Base-by-base conservation (phyloP, 805 yeast species). In the Diddensiella transvaalensis region DNA sequence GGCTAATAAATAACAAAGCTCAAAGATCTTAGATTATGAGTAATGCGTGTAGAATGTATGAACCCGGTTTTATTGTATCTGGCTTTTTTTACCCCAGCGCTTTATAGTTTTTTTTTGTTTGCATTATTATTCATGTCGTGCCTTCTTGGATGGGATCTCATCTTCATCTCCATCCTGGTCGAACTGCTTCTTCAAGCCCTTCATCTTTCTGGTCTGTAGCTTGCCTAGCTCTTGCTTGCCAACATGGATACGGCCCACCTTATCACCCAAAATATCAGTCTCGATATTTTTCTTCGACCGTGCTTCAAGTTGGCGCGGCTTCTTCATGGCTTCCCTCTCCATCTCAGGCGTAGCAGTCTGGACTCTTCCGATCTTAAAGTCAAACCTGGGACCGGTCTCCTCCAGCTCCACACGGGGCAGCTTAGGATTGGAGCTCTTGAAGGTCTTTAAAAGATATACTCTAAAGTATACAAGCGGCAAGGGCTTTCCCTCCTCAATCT, bases 201-300 rank as follows among this genome's bases (percentile, higher is more conserved):
- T 93, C 96, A 93, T 88, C 81, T 93, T 93, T 72, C 99, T 82
- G 3, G 99, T 91, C 72, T 93, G 99, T 65, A 93, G 69, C 67
- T 83, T 83, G 64, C 79, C 76, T 67, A 93, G 75, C 67, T 93
- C 98, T 75, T 93, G 99, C 67, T 83, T 83, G 70, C 96, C 97
- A 69, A 93, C 85, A 66, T 93, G 99, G 61, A 93, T 82, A 71
- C 91, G 86, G 60, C 97, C 99, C 53, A 93, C 77, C 80, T 91
- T 88, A 68, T 93, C 99, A 72, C 99, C 99, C 86, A 93, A 78
- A 48, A 75, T 61, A 66, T 93, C 98, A 40, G 83, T 79, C 54
- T 83, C 83, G 46, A 93, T 82, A 64, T 93, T 93, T 87, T 93
- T 93, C 78, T 83, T 83, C 50, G 78, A 80, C 74, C 79, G 87